Evolutionary conservation across 805 yeast genomes (phyloP), one percentile per base, ranked within the genome.

Genomic region (Candida fluviatilis): DNA sequence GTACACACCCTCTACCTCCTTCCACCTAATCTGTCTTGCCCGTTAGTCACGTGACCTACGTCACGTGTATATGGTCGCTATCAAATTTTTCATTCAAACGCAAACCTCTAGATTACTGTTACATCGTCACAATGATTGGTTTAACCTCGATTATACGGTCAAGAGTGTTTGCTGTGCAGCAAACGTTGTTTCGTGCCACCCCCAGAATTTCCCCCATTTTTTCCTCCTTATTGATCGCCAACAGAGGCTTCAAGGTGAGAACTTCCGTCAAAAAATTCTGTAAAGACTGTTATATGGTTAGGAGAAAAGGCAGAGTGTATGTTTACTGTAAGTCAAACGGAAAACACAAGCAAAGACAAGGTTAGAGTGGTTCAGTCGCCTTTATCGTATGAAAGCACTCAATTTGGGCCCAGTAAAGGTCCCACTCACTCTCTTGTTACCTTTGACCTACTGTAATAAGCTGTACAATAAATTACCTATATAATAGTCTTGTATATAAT

Each of bases 251-350:
- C 75, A 91, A 91, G 61, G 95, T 89, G 33, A 81, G 91, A 62
- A 80, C 97, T 4, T 78, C 98, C 1, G 95, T 93, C 39, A 90
- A 90, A 70, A 93, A 86, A 70, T 84, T 87, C 64, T 93, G 99
- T 62, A 73, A 82, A 27, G 93, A 87, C 59, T 93, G 99, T 61
- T 62, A 77, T 67, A 77, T 87, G 64, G 96, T 93, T 8, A 84
- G 95, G 64, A 83, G 98, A 64, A 93, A 90, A 66, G 99, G 99
- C 30, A 75, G 93, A 54, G 91, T 90, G 10, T 88, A 87, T 48
- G 95, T 93, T 28, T 82, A 86, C 58, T 91, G 99, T 73, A 93
- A 90, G 61, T 73, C 93, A 34, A 87, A 90, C 59, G 88, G 89
- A 46, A 88, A 87, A 59, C 98, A 90, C 64, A 90, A 90, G 65